These are phyloP conservation scores for Acanthamoeba sp. DNA, from an alignment of 208 protist species.

Conservation along the genomic window DNA sequence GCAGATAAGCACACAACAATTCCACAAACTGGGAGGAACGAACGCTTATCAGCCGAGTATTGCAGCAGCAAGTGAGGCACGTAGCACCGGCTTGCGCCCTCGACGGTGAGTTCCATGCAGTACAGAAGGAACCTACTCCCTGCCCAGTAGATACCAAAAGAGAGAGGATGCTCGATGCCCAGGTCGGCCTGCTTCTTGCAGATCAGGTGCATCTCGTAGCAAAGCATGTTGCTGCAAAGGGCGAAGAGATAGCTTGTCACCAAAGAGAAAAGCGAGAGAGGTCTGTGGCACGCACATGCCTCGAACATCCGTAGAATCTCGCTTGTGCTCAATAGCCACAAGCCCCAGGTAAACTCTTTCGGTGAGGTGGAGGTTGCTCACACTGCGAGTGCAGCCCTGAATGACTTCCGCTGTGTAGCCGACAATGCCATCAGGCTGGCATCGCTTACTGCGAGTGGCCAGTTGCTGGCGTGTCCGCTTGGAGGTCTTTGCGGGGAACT, in stretches of 20 bases:
- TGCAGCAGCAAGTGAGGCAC: constrained; percentile 5
- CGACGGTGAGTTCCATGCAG: neutral
- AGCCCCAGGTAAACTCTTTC: neutral
- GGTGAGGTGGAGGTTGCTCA: neutral
- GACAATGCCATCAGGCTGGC: neutral
- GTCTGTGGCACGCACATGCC: neutral
- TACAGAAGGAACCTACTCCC: neutral
- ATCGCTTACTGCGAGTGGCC: neutral
- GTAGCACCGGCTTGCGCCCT: neutral
- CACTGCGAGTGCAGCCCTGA: neutral
- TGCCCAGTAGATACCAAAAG: constrained; percentile 58
- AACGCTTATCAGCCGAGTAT: neutral
- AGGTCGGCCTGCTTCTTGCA: constrained; percentile 8
- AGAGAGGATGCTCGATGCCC: neutral
- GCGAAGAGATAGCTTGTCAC: neutral
- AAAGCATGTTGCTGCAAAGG: neutral
- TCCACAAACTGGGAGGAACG: neutral
- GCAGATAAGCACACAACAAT: neutral
- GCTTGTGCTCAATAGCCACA: neutral
- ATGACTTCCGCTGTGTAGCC: neutral
- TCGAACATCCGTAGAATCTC: too few species aligned
- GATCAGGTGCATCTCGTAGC: constrained; percentile 44
- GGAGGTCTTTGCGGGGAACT: neutral
- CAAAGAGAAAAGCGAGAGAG: neutral
- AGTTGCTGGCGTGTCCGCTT: neutral